Conservation (phyloP, 2,329 filamentous ascomycete species). For the Graphium sp. region DNA sequence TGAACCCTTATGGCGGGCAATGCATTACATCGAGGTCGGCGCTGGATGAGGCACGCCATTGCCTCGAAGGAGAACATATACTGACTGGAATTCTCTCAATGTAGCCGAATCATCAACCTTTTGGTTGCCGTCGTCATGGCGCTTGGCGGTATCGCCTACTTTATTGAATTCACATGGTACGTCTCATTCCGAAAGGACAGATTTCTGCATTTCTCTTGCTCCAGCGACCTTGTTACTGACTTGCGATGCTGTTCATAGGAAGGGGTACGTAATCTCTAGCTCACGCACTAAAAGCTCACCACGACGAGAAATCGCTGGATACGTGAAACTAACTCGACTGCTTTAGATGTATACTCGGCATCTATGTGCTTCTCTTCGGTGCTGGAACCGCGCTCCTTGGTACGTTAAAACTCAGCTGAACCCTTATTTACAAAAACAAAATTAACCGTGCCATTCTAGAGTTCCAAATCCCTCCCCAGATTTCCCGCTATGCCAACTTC, state of each 20-base stretch:
- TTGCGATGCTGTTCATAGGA: background rate
- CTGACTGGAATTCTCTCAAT: constrained; percentile 6
- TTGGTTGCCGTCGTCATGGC: constrained; percentile 75
- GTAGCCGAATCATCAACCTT: constrained; percentile 87
- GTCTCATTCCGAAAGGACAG: constrained; percentile 12
- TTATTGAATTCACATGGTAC: constrained; percentile 46
- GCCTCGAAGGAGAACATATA: background rate
- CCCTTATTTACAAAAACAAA: background rate
- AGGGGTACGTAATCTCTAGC: background rate
- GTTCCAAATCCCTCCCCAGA: constrained; percentile 87
- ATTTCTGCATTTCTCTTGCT: background rate
- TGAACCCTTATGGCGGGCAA: background rate
- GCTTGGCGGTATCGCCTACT: constrained; percentile 62
- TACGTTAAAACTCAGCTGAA: constrained; percentile 11
- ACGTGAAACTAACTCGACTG: background rate
- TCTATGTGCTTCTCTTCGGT: constrained; percentile 86
- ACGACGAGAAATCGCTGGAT: background rate
- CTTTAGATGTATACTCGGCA: constrained; percentile 43
- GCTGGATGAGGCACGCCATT: background rate
- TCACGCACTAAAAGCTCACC: background rate
- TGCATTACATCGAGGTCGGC: background rate
- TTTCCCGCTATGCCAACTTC: constrained; percentile 89
- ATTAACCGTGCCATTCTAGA: constrained; percentile 26
- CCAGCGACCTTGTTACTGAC: background rate
- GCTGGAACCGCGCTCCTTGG: constrained; percentile 54